Base-by-base conservation (phyloP, 495 filamentous ascomycete genomes). In the Cenococcum geophilum region DNA sequence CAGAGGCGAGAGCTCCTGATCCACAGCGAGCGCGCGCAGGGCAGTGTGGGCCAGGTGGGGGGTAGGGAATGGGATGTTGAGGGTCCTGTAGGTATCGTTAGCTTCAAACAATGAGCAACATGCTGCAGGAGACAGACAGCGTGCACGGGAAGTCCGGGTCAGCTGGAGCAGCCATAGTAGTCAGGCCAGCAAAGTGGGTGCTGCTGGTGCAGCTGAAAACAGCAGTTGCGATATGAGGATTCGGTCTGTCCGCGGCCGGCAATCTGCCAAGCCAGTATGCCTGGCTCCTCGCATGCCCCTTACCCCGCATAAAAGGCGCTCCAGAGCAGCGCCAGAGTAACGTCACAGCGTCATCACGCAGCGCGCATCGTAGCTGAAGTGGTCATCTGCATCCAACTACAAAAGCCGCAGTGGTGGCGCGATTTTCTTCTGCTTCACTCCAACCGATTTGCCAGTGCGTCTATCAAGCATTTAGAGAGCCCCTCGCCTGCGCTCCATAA, bases 61-160 rank as follows among this genome's bases (percentile, higher is more conserved):
- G 50, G 85, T 88, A 22, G 92, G 93, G 66, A 98, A 85, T 36
- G 95, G 93, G 52, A 96, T 78, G 59, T 83, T 79, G 64, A 97
- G 83, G 23, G 79, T 86, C 60, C 92, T 96, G 68, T 3, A 34
- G 21, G 8, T 22, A 32, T 60, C 48, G 10, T 16, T 23, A 53
- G 49, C 22, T 20, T 32, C 53, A 52, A 27, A 43, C 22, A 52
- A 59, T 51, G 32, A 40, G 47, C n/a, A n/a, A n/a, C n/a, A n/a
- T n/a, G n/a, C 2, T 32, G 27, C 27, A 32, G 34, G 56, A 50
- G 4, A 45, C 43, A 22, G 21, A 91, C 89, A 93, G 70, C 40
- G 83, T 81, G 76, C 84, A 89, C 23, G 88, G 88, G 58, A 91
- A 91, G 32, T 82, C 78, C 35, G 74, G 70, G 56, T 83, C 77